These are phyloP conservation scores for Euptelea pleiosperma DNA, from an alignment of 164 flowering plant species.

Conservation along the genomic window DNA sequence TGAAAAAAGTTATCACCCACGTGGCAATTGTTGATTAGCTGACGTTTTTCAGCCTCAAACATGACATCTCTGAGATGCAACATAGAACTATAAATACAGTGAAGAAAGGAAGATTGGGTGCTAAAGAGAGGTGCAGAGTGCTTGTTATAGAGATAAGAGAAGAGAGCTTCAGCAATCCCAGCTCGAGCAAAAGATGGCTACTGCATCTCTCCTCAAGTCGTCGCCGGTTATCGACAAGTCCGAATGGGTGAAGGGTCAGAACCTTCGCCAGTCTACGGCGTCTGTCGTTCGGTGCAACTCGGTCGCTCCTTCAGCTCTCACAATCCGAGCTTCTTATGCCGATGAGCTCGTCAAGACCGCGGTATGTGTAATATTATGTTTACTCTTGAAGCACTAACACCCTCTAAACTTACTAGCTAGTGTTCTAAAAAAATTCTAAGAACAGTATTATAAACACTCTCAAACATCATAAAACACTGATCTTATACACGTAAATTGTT, in stretches of 20 bases:
- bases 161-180: background rate
- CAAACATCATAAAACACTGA: too few species aligned
- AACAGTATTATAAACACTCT: too few species aligned
- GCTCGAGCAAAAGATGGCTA: conserved; percentile 33
- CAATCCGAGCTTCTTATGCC: conserved; percentile 66
- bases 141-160: conserved; percentile 4
- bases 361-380: too few species aligned
- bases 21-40: conserved; percentile 21
- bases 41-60: conserved; percentile 47
- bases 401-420: too few species aligned
- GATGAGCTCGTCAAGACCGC: conserved; percentile 96
- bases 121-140: conserved; percentile 9
- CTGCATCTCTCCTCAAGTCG: conserved; percentile 68
- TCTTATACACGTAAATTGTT: too few species aligned
- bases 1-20: conserved; percentile 42
- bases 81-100: conserved; percentile 27
- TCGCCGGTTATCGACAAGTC: conserved; percentile 66
- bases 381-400: too few species aligned
- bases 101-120: conserved; percentile 7
- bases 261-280: conserved; percentile 55
- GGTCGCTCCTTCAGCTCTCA: conserved; percentile 38
- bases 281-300: conserved; percentile 36
- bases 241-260: conserved; percentile 76
- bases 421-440: too few species aligned
- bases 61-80: conserved; percentile 21